Evolutionary conservation across 495 filamentous ascomycete genomes (phyloP).

Genomic region (Aspergillus homomorphus): DNA sequence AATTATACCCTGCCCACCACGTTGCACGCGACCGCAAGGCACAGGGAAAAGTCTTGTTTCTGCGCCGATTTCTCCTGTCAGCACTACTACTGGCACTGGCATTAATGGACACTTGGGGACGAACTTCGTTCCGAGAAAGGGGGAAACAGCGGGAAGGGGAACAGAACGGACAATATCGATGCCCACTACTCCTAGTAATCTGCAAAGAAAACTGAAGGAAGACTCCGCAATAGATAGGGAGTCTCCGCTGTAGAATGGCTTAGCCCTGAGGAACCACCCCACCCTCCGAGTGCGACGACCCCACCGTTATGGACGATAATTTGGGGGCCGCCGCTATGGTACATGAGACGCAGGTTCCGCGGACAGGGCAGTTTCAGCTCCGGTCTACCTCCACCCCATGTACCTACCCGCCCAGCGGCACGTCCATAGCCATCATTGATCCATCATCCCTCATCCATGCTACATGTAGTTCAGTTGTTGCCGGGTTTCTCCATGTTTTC

Average conservation of each 20-base stretch:
- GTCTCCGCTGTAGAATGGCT: no score
- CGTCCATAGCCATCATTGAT: no score
- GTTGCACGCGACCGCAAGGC: constrained; percentile 5
- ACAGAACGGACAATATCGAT: no score
- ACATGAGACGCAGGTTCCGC: not conserved
- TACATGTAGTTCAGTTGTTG: no score
- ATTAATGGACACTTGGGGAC: no score
- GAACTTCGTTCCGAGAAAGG: no score
- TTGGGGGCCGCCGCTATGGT: not conserved
- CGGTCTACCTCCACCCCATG: not conserved
- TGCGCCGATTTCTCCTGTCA: not conserved
- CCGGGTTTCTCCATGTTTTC: no score
- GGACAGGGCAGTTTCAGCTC: not conserved
- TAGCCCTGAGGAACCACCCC: not conserved
- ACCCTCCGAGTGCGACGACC: not conserved
- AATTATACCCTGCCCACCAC: constrained; percentile 4
- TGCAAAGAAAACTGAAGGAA: no score
- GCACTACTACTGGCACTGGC: not conserved
- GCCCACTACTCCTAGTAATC: not conserved
- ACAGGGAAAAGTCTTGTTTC: not conserved
- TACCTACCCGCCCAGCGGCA: no score
- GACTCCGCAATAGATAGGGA: no score
- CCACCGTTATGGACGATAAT: not conserved
- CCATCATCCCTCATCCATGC: no score
- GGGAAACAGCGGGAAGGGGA: no score